Conservation (phyloP, 805 yeast species). For the Saccharomycopsis sp. region DNA sequence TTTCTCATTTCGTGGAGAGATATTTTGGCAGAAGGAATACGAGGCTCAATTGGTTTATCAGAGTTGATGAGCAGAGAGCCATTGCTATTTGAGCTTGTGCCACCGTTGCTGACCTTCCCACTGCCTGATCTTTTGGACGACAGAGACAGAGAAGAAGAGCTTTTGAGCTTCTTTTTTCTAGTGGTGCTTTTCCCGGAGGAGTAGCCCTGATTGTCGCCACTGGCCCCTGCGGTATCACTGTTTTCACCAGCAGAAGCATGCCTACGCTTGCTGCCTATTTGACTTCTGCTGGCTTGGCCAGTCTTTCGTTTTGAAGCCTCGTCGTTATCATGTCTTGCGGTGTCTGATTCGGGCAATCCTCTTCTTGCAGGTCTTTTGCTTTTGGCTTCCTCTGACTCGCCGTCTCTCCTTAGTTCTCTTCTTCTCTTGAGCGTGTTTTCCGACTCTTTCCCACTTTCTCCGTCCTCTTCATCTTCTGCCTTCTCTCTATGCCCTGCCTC, state of each 20-base stretch:
- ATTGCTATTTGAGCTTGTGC: neutral
- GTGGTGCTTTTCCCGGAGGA: neutral
- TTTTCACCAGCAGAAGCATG: neutral
- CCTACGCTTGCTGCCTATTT: neutral
- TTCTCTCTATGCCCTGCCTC: slow-evolving; percentile 17
- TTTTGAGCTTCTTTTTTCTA: neutral
- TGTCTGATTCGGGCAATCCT: neutral
- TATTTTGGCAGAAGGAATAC: slow-evolving; percentile 69
- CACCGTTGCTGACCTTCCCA: neutral
- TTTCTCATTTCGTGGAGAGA: slow-evolving; percentile 78
- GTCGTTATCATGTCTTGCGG: neutral
- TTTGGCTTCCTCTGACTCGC: slow-evolving; percentile 6
- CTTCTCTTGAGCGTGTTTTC: slow-evolving; percentile 5
- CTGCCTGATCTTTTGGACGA: neutral
- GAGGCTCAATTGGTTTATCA: slow-evolving; percentile 71
- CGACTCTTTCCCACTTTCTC: slow-evolving; percentile 8
- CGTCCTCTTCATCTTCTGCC: slow-evolving; percentile 14
- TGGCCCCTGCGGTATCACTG: neutral
- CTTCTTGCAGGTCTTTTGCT: neutral
- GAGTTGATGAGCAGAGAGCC: slow-evolving; percentile 10
- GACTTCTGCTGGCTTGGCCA: neutral
- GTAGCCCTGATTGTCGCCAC: neutral
- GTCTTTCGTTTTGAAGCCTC: neutral
- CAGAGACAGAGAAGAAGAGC: neutral
- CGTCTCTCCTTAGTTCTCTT: slow-evolving; percentile 9